Conservation (phyloP, 257 asterid species). For the Craterostigma plantagineum region DNA sequence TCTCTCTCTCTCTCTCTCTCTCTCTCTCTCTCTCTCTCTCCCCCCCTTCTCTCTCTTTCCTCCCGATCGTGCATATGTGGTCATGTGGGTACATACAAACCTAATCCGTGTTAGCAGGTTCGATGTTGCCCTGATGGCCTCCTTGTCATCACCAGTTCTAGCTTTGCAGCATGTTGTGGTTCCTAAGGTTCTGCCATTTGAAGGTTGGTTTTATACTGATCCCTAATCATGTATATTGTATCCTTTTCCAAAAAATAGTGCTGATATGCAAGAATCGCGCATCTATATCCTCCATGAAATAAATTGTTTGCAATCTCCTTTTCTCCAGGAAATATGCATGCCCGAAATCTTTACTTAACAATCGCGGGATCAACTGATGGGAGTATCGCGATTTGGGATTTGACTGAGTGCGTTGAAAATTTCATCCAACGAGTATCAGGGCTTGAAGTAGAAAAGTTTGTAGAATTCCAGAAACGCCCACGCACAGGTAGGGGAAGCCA, state of each 20-base stretch:
- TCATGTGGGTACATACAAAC: constrained; percentile 11
- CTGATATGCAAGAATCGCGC: too few species aligned
- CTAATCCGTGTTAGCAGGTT: constrained; percentile 37
- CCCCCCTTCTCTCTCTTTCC: not conserved
- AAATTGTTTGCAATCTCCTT: not conserved
- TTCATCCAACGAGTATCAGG: constrained; percentile 47
- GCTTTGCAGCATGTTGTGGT: constrained; percentile 59
- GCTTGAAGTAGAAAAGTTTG: constrained; percentile 31
- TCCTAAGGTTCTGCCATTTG: constrained; percentile 24
- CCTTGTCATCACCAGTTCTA: constrained; percentile 61
- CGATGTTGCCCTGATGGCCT: constrained; percentile 59
- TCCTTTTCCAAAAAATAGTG: not conserved
- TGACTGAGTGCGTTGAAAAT: constrained; percentile 50
- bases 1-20: too few species aligned
- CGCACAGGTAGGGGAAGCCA: constrained; percentile 97
- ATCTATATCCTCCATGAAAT: not conserved
- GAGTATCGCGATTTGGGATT: constrained; percentile 79
- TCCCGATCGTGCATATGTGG: constrained; percentile 1
- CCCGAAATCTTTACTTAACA: constrained; percentile 28
- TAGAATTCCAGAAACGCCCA: constrained; percentile 69
- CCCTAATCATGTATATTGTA: not conserved
- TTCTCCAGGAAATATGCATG: not conserved
- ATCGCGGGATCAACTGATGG: constrained; percentile 90
- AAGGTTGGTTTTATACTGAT: constrained; percentile 27
- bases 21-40: too few species aligned